Base-by-base conservation (phyloP, 2,329 filamentous ascomycete genomes). In the Pezicula carpinea region DNA sequence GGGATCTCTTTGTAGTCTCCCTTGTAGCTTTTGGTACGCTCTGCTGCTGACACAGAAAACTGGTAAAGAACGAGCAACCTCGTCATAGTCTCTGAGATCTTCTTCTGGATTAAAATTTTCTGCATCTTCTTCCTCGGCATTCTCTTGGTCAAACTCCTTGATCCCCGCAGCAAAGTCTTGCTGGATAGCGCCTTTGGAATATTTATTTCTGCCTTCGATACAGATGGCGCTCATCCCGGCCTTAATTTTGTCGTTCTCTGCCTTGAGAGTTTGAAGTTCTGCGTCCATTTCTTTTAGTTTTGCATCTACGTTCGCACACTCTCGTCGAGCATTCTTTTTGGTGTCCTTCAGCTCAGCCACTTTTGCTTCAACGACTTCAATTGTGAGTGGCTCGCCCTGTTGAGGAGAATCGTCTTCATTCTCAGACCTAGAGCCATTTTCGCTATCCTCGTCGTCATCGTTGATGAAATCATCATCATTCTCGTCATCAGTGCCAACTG, bases 31-130 rank as follows among this genome's bases (percentile, higher is more conserved):
- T 54, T 86, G 80, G 45, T 83, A 86, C 0, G 75, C 80, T 38
- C 76, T 68, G 39, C 76, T 78, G 48, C 77, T 82, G 14, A 85
- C 77, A 51, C 81, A 85, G 56, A 84, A 87, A 2, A 86, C 80
- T 0, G 80, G 75, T 0, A 87, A 66, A 0, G 67, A 69, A 7
- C 61, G 61, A 0, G 77, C 79, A 6, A 84, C 70, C 36, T 77
- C 63, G 0, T 77, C 71, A 44, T 85, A 85, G 54, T 85, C 73
- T 8, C 79, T 71, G 2, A 68, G 38, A 6, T 81, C 74, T n/a
- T 72, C 57, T 2, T 76, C 71, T 0, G 77, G 76, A 51, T 82
- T 65, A 53, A 81, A 82, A 7, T 68, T 68, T 1, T 69, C 70
- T 17, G 76, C 76, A 38, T 82, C 71, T 52, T 77, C 69, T 50